These are phyloP conservation scores for Schoenoplectus tabernaemontani DNA, from an alignment of 202 grass and related monocot genomes.

Conservation along the genomic window DNA sequence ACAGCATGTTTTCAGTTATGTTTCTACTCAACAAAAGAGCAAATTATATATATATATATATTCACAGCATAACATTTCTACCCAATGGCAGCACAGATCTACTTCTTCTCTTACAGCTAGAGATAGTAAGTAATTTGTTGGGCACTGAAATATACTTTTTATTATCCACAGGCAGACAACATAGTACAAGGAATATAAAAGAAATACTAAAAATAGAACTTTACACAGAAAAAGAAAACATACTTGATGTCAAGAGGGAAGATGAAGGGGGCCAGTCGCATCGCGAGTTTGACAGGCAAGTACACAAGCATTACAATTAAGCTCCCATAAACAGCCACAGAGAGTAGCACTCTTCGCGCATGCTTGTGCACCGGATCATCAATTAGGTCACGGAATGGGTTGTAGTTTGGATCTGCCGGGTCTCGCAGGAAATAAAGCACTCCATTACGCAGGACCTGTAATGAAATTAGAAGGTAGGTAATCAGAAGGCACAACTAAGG, in stretches of 20 bases:
- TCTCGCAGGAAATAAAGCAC: constrained; percentile 97
- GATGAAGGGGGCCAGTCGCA: constrained; percentile 64
- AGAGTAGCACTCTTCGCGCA: constrained; percentile 80
- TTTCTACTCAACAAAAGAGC: neutral
- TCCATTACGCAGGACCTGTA: constrained; percentile 77
- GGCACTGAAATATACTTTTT: neutral
- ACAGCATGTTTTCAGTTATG: neutral
- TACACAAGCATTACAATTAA: constrained; percentile 98
- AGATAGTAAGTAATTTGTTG: no score
- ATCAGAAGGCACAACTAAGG: neutral
- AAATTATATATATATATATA: neutral
- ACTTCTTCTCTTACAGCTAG: neutral
- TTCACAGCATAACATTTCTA: constrained; percentile 2
- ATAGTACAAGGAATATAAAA: neutral
- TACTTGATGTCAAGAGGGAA: constrained; percentile 91
- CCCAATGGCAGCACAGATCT: neutral
- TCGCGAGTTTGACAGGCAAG: constrained; percentile 95
- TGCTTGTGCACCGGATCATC: constrained; percentile 96
- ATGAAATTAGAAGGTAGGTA: neutral
- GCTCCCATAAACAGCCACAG: constrained; percentile 94
- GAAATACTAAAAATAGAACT: constrained; percentile 5
- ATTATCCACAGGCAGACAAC: neutral
- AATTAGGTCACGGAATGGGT: constrained; percentile 92
- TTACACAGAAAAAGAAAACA: constrained; percentile 26
- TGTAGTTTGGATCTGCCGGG: constrained; percentile 98